Evolutionary conservation across 345 rosid genomes (phyloP), one percentile per base, ranked within the genome.

Genomic region (Acer saccharum): DNA sequence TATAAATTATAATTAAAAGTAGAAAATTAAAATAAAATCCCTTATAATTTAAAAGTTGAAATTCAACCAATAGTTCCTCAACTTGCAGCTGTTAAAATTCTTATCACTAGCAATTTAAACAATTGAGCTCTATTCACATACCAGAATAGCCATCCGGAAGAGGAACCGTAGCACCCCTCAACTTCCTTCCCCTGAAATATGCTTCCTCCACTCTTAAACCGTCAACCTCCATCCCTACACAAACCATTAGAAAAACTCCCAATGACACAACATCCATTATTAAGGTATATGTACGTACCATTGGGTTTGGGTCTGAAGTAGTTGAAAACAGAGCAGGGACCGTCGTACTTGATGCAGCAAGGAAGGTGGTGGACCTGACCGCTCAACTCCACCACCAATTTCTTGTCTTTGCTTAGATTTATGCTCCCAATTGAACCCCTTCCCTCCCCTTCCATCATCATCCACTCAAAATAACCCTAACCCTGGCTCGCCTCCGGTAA

Each of bases 121-220:
- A 44, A 44, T 44, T 44, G 10, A 44, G 39, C 1, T 21, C 52
- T 12, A 50, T 1, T 32, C 50, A 23, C 69, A 25, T 89, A 93
- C 98, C 98, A 62, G 93, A 90, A 74, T 89, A 93, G 67, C 91
- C 94, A 71, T 67, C 69, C 35, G 96, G 97, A 66, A 93, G 81
- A 35, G 90, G 80, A 79, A 93, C 18, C 23, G 89, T 89, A 35
- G 90, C 83, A 66, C 99, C 99, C 3, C 82, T 89, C 85, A 95
- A 73, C 81, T 86, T 90, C 84, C 98, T 91, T 71, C 99, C 98
- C 83, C 99, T 86, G 83, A 93, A 95, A 87, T 88, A 81, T 7
- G 96, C 91, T 88, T 95, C 95, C 82, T 93, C 88, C 2, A 83
- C 83, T 61, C 43, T 77, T 54, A 92, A 78, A 63, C 92, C 97